Evolutionary conservation across 768 basidiomycete species (phyloP), one percentile per base, ranked within the genome.

Genomic region (Hypsizygus marmoreus): DNA sequence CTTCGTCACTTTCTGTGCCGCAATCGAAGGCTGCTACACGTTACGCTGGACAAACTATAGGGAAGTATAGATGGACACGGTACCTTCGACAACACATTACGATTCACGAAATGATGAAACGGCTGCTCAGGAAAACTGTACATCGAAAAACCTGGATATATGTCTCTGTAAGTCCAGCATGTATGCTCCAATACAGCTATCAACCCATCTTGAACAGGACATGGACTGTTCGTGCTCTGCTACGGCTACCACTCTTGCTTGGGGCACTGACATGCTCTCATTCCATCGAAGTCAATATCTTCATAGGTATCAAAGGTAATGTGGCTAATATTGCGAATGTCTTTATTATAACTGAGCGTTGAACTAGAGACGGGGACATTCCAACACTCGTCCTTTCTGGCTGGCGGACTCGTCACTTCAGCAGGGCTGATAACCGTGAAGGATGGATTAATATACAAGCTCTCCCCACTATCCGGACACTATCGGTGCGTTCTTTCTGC

Each of bases 131-230:
- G 38, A 84, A 82, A 63, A 84, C 81, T 0, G 67, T 85, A 8
- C 66, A 69, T 48, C 66, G 71, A 26, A 80, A 85, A 60, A 83
- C 81, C 2, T 86, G 84, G 84, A 84, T 88, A 25, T 86, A 84
- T 60, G 79, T 81, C 7, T 70, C 79, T 40, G 82, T 82, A 55
- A 53, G 75, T 61, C 59, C 26, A 30, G 4, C 29, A 5, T 23
- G 8, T 47, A n/a, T 10, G n/a, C 19, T 19, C n/a, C 28, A 31
- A 8, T 4, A 23, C 28, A 24, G n/a, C 24, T 39, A 41, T 23
- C 38, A 37, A 40, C 28, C 30, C 44, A 13, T 17, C 38, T 2
- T 39, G 14, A 34, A 6, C 50, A 80, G 80, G 79, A 81, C 49
- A 77, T 74, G 46, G 69, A 79, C 46, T 79, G 81, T 80, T 34